Evolutionary conservation across 2,329 filamentous ascomycete genomes (phyloP).

Genomic region (Furcasterigmium sp.): DNA sequence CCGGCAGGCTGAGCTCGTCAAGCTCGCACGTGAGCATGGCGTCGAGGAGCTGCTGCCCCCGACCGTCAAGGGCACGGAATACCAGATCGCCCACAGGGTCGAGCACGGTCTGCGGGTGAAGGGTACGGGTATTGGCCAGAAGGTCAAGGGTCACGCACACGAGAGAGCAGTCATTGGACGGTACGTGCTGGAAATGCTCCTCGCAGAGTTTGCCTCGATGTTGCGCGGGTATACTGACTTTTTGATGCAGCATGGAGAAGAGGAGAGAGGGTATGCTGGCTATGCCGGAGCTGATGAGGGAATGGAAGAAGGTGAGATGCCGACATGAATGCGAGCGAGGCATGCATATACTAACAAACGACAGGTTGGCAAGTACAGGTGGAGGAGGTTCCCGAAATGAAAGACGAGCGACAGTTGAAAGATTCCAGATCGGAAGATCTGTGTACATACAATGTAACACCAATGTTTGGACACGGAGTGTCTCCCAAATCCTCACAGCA

Average conservation of each 20-base stretch:
- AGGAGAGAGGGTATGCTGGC: conserved; percentile 87
- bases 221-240: conserved; percentile 26
- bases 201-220: background rate
- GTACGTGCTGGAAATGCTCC: no score
- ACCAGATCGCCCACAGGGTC: conserved; percentile 64
- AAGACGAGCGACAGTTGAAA: conserved; percentile 9
- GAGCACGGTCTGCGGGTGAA: conserved; percentile 80
- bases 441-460: conserved; percentile 11
- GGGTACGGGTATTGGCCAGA: conserved; percentile 88
- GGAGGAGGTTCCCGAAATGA: conserved; percentile 55
- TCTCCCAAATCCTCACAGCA: background rate
- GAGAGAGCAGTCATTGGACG: conserved; percentile 79
- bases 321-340: no score
- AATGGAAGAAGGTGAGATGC: conserved; percentile 83
- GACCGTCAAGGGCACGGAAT: conserved; percentile 69
- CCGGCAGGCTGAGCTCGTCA: conserved; percentile 85
- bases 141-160: conserved; percentile 91
- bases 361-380: conserved; percentile 49
- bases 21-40: conserved; percentile 72
- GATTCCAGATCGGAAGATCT: conserved; percentile 4
- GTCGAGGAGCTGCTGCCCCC: conserved; percentile 77
- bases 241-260: conserved; percentile 64
- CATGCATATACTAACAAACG: conserved; percentile 26
- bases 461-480: background rate
- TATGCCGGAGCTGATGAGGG: conserved; percentile 87